Evolutionary conservation across 495 filamentous ascomycete species (phyloP).

Genomic region (Darksidea phi): DNA sequence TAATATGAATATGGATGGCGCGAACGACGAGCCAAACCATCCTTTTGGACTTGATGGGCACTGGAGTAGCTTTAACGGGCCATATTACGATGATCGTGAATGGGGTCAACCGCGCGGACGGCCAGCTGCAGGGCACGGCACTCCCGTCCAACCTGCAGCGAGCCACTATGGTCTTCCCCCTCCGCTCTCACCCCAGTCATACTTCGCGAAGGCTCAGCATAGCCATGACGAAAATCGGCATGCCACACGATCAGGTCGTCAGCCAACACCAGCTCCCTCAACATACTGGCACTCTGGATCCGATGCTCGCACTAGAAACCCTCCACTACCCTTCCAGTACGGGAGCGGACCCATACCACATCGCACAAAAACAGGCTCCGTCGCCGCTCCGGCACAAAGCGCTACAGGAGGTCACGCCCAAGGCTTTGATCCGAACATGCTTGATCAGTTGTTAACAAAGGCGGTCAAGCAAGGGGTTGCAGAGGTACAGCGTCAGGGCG

Average conservation of each 20-base stretch:
- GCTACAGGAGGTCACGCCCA: background rate
- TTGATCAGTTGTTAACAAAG: slow-evolving; percentile 1
- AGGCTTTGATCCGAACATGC: background rate
- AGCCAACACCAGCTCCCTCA: too few relatives aligned
- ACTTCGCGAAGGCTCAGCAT: too few relatives aligned
- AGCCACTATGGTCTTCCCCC: too few relatives aligned
- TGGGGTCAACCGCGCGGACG: too few relatives aligned
- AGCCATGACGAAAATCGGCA: too few relatives aligned
- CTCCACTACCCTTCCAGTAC: background rate
- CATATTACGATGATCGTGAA: background rate
- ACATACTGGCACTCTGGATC: background rate
- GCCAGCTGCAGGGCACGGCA: background rate
- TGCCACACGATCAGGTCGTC: too few relatives aligned
- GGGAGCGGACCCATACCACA: background rate
- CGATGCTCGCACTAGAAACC: background rate
- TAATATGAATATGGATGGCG: slow-evolving; percentile 4
- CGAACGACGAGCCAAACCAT: slow-evolving; percentile 14
- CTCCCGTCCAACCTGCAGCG: background rate
- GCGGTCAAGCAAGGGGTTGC: background rate
- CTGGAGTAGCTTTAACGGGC: background rate
- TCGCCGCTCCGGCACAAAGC: background rate
- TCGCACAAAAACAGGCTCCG: background rate
- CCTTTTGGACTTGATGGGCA: slow-evolving; percentile 7
- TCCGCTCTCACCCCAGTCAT: too few relatives aligned
- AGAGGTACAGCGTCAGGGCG: background rate